These are phyloP conservation scores for Carex pumila DNA, from an alignment of 176 grass and related monocot genomes.

Conservation along the genomic window DNA sequence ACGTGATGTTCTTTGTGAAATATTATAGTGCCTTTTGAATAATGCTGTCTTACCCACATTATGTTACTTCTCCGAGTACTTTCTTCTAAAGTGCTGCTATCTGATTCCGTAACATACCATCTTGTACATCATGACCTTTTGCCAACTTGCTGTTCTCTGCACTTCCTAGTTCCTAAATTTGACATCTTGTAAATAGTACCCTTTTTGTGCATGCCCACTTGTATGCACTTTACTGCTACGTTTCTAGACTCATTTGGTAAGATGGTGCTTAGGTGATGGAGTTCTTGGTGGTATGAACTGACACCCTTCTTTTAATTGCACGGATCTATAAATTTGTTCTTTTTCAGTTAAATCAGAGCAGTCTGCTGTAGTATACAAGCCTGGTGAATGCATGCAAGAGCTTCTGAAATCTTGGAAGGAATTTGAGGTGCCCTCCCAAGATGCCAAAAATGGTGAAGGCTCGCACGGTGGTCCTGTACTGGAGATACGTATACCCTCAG, in stretches of 20 bases:
- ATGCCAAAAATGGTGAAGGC: conserved; percentile 49
- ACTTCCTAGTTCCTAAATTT: conserved; percentile 1
- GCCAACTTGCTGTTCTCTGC: neutral
- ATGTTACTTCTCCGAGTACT: no score
- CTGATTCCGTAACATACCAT: no score
- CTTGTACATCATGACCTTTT: no score
- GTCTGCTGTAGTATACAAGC: conserved; percentile 81
- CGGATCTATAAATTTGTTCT: conserved; percentile 9
- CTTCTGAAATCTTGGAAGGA: conserved; percentile 87
- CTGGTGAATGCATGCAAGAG: conserved; percentile 94
- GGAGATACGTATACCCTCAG: conserved; percentile 77
- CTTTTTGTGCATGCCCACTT: neutral
- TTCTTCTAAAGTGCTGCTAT: no score
- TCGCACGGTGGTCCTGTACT: conserved; percentile 49
- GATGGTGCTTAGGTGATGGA: neutral
- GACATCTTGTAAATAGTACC: neutral
- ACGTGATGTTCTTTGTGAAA: neutral
- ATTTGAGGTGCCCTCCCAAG: conserved; percentile 45
- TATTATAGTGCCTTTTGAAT: neutral
- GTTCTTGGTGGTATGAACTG: neutral
- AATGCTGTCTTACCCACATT: neutral
- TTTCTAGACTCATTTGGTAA: neutral
- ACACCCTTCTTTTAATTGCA: neutral
- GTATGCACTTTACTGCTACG: neutral
- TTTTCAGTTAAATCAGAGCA: conserved; percentile 60